Evolutionary conservation across 139 green algal species (phyloP), one percentile per base, ranked within the genome.

Genomic region (Chlamydomonas sp.): DNA sequence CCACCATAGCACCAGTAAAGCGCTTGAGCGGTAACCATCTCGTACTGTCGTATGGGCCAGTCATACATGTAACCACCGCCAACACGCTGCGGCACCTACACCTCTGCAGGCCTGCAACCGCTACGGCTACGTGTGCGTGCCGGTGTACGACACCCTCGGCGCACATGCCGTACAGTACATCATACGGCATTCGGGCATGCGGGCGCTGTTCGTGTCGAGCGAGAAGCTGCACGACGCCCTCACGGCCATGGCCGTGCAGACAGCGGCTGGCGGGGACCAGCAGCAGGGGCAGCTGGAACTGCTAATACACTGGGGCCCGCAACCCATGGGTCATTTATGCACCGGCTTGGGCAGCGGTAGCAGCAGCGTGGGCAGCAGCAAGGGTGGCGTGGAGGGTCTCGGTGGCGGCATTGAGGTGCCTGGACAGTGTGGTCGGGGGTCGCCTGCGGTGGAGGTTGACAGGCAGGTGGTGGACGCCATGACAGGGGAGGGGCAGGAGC

Each of bases 131-230:
- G 91, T 94, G 66, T 98, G 96, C 81, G 95, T 99, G n/a, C 97
- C 97, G 0, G 88, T 99, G 85, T 99, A 99, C 84, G 97, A 99
- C 89, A 96, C 97, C 6, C 90, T 99, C 78, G 96, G 96, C 2
- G 94, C 95, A 68, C 90, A 98, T 49, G 96, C 96, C 31, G 91
- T 98, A 15, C 94, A 97, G 88, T 98, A 94, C 87, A 97, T 98
- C 76, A 64, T 98, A 3, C 92, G 91, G n/a, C 96, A 98, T 88
- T 93, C 94, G 9, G 91, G 85, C 69, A 66, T 92, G 16, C 31
- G 63, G 31, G 77, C 69, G 31, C 61, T 82, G 78, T 83, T 89
- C 87, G 62, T 83, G 18, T 49, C 84, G 5, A 60, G 8, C 57
- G 72, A 86, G 2, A 86, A 86, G 71, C 73, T 83, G 49, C 57